These are phyloP conservation scores for Fistulinella prunicolor DNA, from an alignment of 768 basidiomycete species.

Conservation along the genomic window DNA sequence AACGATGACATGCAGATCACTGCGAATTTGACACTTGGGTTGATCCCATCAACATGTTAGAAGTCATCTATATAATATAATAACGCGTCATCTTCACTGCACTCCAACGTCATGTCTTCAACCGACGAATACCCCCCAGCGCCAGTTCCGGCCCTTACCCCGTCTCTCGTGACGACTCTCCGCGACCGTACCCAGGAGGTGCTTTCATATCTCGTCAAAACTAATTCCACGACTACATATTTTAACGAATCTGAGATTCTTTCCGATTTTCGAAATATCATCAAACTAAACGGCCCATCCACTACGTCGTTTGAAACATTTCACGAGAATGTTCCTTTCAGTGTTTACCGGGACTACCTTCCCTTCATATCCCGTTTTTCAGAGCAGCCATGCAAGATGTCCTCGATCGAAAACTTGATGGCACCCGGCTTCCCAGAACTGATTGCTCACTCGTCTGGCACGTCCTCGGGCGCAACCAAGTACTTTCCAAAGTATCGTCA, in stretches of 20 bases:
- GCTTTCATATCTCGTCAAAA: slow-evolving; percentile 22
- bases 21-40: no score
- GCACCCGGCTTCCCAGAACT: slow-evolving; percentile 20
- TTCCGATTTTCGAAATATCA: slow-evolving; percentile 10
- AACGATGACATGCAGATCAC: no score
- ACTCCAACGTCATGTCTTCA: slow-evolving; percentile 6
- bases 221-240: slow-evolving; percentile 17
- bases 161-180: slow-evolving; percentile 14
- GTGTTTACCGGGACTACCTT: slow-evolving; percentile 15
- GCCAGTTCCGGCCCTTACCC: slow-evolving; percentile 13
- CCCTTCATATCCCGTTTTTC: slow-evolving; percentile 19
- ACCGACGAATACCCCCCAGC: slow-evolving; percentile 11
- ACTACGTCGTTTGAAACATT: slow-evolving; percentile 6
- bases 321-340: slow-evolving; percentile 17
- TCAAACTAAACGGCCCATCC: not conserved
- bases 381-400: slow-evolving; percentile 19
- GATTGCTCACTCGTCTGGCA: slow-evolving; percentile 21
- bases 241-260: slow-evolving; percentile 16
- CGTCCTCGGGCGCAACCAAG: slow-evolving; percentile 14
- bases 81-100: no score
- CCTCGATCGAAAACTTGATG: slow-evolving; percentile 22
- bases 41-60: no score
- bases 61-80: no score
- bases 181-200: slow-evolving; percentile 19
- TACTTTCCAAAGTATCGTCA: slow-evolving; percentile 22